phyloP scores from a whole-genome alignment of 2,329 filamentous ascomycete species.

The Sarocladiaceae sp. region DNA sequence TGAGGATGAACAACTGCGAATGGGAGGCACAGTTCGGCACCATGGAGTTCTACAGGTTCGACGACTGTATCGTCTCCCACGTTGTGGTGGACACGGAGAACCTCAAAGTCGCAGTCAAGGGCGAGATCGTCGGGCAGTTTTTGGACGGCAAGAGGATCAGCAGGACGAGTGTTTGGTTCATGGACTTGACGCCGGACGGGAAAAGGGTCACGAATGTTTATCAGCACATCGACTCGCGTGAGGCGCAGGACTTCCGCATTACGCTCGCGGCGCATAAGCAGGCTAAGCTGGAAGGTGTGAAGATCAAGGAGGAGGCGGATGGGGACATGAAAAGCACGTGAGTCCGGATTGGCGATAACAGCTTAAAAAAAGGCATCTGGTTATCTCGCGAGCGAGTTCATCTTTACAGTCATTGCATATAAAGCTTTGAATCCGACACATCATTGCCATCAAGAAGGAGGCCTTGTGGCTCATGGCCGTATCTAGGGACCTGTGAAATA shows the following conservation, averaged over 20 bases:
- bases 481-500: too few species aligned
- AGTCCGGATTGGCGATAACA: too few species aligned
- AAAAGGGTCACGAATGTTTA: neutral
- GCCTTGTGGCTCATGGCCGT: too few species aligned
- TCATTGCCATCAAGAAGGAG: too few species aligned
- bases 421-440: too few species aligned
- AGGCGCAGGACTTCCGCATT: neutral
- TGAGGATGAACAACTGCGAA: neutral
- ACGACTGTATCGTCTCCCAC: neutral
- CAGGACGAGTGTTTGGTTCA: constrained; percentile 5
- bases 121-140: constrained; percentile 1
- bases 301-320: neutral
- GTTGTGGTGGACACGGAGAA: neutral
- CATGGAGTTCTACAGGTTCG: constrained; percentile 2
- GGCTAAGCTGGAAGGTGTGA: too few species aligned
- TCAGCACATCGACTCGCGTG: neutral
- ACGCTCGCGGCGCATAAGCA: neutral
- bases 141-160: constrained; percentile 4
- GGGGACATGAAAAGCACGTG: neutral
- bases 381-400: too few species aligned
- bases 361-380: too few species aligned
- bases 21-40: constrained; percentile 1
- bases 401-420: too few species aligned
- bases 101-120: constrained; percentile 1
- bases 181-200: constrained; percentile 3